Conservation (phyloP, 768 basidiomycete species). For the Amanita polypyramis region DNA sequence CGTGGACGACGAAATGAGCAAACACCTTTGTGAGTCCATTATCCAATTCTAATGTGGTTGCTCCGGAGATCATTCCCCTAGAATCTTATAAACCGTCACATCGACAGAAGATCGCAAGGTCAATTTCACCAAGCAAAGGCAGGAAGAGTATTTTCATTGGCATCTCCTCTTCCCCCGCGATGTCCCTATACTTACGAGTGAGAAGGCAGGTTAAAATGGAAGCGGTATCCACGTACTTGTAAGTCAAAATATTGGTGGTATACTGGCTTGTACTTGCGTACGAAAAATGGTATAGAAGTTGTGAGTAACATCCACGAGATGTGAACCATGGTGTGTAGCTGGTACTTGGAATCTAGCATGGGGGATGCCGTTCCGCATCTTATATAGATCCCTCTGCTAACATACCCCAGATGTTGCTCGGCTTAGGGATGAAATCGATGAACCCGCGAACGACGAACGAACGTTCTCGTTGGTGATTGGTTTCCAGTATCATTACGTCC, state of each 20-base stretch:
- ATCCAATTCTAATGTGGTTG: constrained; percentile 70
- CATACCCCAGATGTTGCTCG: neutral
- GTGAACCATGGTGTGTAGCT: neutral
- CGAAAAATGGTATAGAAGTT: neutral
- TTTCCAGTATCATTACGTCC: neutral
- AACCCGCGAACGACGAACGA: constrained; percentile 1
- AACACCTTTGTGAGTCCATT: constrained; percentile 63
- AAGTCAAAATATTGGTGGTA: constrained; percentile 33
- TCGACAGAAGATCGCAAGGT: neutral
- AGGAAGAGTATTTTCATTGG: constrained; percentile 62
- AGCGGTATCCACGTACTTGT: constrained; percentile 25
- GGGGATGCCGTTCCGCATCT: constrained; percentile 2
- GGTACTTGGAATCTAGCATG: neutral
- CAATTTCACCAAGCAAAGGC: constrained; percentile 61
- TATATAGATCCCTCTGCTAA: neutral
- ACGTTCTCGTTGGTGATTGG: neutral
- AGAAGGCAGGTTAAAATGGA: neutral
- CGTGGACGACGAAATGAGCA: constrained; percentile 3
- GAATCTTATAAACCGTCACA: constrained; percentile 8
- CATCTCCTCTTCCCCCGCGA: constrained; percentile 68
- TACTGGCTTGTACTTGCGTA: neutral
- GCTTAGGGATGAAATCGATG: constrained; percentile 4
- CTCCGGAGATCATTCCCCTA: constrained; percentile 69
- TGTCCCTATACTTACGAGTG: constrained; percentile 38
- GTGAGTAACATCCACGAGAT: neutral